Evolutionary conservation across 2,329 filamentous ascomycete genomes (phyloP).

Genomic region (Penicillium vulpinum): DNA sequence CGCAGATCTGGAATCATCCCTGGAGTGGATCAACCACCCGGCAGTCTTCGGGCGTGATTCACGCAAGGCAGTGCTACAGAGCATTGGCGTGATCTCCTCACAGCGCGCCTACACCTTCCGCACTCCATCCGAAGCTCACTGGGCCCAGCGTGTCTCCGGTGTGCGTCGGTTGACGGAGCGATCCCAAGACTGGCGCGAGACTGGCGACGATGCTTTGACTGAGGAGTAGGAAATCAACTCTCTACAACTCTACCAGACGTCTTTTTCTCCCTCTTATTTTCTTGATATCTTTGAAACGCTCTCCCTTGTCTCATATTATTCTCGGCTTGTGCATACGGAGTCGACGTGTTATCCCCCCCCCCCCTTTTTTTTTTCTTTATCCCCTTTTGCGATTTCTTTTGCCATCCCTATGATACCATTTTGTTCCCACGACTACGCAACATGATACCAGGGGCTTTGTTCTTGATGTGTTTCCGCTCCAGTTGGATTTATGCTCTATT

Average conservation of each 20-base stretch:
- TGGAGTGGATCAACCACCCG: conserved; percentile 98
- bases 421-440: conserved; percentile 38
- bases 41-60: conserved; percentile 92
- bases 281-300: not conserved
- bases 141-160: conserved; percentile 79
- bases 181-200: conserved; percentile 89
- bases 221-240: conserved; percentile 45
- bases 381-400: conserved; percentile 11
- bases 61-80: conserved; percentile 91
- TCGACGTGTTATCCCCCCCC: not conserved
- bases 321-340: conserved; percentile 1
- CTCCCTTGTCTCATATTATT: conserved; percentile 5
- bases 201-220: conserved; percentile 69
- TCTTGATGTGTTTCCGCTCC: conserved; percentile 22
- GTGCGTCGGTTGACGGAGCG: conserved; percentile 78
- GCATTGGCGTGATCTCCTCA: conserved; percentile 93
- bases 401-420: conserved; percentile 42
- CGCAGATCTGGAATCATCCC: conserved; percentile 79
- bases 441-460: conserved; percentile 35
- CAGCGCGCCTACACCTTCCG: conserved; percentile 93
- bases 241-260: not conserved
- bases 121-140: conserved; percentile 82
- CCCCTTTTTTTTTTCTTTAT: conserved; percentile 3
- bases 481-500: conserved; percentile 15
- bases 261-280: not conserved